These are phyloP conservation scores for Bacterosira constricta DNA, from an alignment of 108 stramenopile species.

Conservation along the genomic window DNA sequence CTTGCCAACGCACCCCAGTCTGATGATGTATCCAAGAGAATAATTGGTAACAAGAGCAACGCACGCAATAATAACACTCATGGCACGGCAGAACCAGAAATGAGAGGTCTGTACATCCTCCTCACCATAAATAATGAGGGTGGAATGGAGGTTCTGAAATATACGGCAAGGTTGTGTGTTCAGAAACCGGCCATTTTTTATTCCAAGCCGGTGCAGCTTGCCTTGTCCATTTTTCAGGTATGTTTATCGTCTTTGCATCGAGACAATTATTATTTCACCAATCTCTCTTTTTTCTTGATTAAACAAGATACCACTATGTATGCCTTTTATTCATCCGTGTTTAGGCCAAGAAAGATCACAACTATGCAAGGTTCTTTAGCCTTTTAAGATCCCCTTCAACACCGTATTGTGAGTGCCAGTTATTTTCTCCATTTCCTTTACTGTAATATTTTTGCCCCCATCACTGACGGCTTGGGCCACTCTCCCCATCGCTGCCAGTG, in stretches of 20 bases:
- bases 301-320: not conserved
- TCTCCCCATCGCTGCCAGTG: slow-evolving; percentile 23
- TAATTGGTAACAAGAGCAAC: slow-evolving; percentile 70
- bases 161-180: slow-evolving; percentile 69
- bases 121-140: slow-evolving; percentile 89
- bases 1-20: slow-evolving; percentile 56
- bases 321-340: not conserved
- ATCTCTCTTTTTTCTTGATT: not conserved
- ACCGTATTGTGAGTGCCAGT: slow-evolving; percentile 55
- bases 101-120: slow-evolving; percentile 83
- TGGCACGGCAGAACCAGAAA: slow-evolving; percentile 89
- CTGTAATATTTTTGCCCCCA: too few relatives aligned
- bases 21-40: slow-evolving; percentile 45
- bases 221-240: slow-evolving; percentile 81
- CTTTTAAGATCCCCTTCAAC: slow-evolving; percentile 65
- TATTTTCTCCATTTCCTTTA: slow-evolving; percentile 1
- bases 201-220: slow-evolving; percentile 84
- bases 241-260: not conserved
- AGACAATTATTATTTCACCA: too few relatives aligned
- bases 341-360: slow-evolving; percentile 77
- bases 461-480: too few relatives aligned
- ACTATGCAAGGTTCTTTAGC: slow-evolving; percentile 86
- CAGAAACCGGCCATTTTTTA: slow-evolving; percentile 75
- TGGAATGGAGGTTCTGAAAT: slow-evolving; percentile 92
- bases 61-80: slow-evolving; percentile 37